These are phyloP conservation scores for Colletotrichum ledebouriae DNA, from an alignment of 2,329 filamentous ascomycete species.

Conservation along the genomic window DNA sequence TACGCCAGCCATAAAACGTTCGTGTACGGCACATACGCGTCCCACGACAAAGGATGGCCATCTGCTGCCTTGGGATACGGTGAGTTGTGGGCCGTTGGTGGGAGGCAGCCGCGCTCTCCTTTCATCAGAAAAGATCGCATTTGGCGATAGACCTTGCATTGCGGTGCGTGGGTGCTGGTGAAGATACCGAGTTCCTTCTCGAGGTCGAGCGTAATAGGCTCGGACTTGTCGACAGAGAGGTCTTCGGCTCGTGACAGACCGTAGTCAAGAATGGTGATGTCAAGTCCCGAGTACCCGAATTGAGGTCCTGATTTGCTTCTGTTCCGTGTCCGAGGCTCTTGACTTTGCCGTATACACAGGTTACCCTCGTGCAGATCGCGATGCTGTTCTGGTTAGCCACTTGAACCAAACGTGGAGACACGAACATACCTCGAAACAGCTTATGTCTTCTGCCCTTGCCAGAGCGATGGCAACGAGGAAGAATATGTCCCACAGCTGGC, in stretches of 20 bases:
- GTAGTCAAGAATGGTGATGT: constrained; percentile 76
- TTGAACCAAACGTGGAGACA: background rate
- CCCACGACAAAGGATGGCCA: constrained; percentile 65
- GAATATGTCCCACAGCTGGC: constrained; percentile 74
- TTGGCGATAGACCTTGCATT: constrained; percentile 73
- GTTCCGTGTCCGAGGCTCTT: constrained; percentile 51
- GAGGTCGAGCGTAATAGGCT: constrained; percentile 67
- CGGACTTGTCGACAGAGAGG: constrained; percentile 47
- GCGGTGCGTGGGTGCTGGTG: constrained; percentile 69
- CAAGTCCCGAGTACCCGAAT: constrained; percentile 72
- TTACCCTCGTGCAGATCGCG: constrained; percentile 77
- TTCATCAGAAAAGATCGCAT: constrained; percentile 71
- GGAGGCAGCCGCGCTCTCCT: constrained; percentile 64
- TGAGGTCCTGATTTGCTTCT: constrained; percentile 50
- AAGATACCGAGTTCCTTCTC: constrained; percentile 73
- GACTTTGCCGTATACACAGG: constrained; percentile 66
- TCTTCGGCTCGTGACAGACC: constrained; percentile 72
- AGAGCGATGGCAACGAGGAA: constrained; percentile 71
- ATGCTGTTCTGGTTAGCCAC: constrained; percentile 58
- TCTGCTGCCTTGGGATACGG: constrained; percentile 57
- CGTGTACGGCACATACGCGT: constrained; percentile 69
- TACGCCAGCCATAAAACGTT: constrained; percentile 77
- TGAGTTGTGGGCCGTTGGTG: constrained; percentile 60
- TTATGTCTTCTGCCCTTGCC: constrained; percentile 69
- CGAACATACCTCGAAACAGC: constrained; percentile 68